These are phyloP conservation scores for Saraca asoca DNA, from an alignment of 331 rosid genomes.

Conservation along the genomic window DNA sequence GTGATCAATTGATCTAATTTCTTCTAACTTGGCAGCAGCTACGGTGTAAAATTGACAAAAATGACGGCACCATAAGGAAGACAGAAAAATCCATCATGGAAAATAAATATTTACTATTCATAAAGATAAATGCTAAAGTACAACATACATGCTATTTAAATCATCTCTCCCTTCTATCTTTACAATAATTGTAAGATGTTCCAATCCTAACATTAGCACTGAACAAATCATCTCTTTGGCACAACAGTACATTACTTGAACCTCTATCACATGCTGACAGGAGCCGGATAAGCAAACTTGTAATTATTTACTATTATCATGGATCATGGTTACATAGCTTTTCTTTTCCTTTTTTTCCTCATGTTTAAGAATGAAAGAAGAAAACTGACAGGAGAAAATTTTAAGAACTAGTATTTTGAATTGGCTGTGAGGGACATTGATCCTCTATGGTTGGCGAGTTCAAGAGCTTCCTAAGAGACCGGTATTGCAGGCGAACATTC, in stretches of 20 bases:
- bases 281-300: conserved; percentile 35
- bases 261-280: conserved; percentile 38
- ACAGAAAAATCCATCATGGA: conserved; percentile 13
- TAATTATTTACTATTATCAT: conserved; percentile 29
- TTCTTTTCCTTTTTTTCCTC: conserved; percentile 27
- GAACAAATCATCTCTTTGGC: conserved; percentile 37
- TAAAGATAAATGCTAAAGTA: conserved; percentile 25
- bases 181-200: conserved; percentile 42
- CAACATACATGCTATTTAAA: conserved; percentile 41
- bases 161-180: conserved; percentile 34
- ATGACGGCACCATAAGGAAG: conserved; percentile 7
- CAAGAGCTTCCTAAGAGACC: conserved; percentile 81
- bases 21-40: not conserved
- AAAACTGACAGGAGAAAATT: conserved; percentile 14
- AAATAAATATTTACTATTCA: conserved; percentile 26
- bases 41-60: not conserved
- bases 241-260: conserved; percentile 34
- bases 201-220: conserved; percentile 38
- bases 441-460: conserved; percentile 48
- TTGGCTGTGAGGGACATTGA: conserved; percentile 51
- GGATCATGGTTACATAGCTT: conserved; percentile 31
- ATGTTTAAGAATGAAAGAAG: conserved; percentile 23
- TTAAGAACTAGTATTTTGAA: conserved; percentile 64
- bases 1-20: not conserved
- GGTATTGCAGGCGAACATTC: conserved; percentile 90